A percentile compares a stretch with the other conserved stretches of the same genome.
phyloP scores from a whole-genome alignment of 2,329 filamentous ascomycete genomes.

The Apiospora aurea region DNA sequence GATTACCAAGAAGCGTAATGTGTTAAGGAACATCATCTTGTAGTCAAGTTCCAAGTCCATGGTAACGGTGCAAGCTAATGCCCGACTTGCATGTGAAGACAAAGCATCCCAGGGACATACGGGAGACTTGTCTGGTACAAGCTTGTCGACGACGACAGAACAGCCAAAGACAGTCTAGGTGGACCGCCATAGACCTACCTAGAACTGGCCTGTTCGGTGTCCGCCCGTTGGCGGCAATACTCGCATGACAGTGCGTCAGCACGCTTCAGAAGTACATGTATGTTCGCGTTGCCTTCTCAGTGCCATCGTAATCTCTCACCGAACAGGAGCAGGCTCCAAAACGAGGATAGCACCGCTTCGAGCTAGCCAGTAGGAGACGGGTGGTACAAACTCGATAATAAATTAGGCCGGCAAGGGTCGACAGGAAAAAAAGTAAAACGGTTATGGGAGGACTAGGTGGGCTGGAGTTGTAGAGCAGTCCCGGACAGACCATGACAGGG shows the following conservation, averaged over 20 bases:
- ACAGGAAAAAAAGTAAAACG: neutral
- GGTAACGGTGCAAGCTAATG: constrained; percentile 14
- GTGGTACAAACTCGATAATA: neutral
- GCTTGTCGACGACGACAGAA: neutral
- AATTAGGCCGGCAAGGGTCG: neutral
- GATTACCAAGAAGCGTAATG: neutral
- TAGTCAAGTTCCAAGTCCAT: constrained; percentile 16
- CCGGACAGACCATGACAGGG: neutral
- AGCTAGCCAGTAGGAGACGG: neutral
- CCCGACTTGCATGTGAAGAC: constrained; percentile 23
- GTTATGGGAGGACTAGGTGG: constrained; percentile 1
- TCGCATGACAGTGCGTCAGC: constrained; percentile 6
- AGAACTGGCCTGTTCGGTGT: constrained; percentile 5
- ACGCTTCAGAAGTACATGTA: neutral
- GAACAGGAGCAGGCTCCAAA: neutral
- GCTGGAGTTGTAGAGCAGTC: constrained; percentile 9
- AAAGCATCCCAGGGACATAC: neutral
- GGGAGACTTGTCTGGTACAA: neutral
- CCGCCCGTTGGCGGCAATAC: neutral
- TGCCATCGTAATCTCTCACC: constrained; percentile 2
- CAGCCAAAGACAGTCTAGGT: neutral
- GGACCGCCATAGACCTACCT: neutral
- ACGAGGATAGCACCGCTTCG: neutral
- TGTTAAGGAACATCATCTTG: neutral
- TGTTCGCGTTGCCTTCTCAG: neutral